phyloP scores from a whole-genome alignment of 352 stramenopile species.

The Globisporangium rhizosaccharum region DNA sequence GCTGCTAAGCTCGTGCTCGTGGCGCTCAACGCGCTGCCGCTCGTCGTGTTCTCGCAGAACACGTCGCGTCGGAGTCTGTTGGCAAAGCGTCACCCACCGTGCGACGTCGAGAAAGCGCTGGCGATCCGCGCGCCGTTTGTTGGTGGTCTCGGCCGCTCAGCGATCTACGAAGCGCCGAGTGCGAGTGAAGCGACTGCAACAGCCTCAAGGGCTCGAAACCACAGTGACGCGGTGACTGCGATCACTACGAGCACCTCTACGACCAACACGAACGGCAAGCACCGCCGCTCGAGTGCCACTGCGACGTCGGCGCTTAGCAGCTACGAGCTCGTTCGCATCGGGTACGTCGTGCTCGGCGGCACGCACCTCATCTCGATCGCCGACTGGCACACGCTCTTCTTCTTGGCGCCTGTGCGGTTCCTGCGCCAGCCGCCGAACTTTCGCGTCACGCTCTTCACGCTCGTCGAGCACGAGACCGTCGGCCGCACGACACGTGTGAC shows the following conservation, averaged over 20 bases:
- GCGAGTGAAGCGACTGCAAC: neutral
- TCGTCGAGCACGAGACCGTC: slow-evolving; percentile 7
- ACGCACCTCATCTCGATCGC: slow-evolving; percentile 14
- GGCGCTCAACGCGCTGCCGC: slow-evolving; percentile 8
- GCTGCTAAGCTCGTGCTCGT: slow-evolving; percentile 10
- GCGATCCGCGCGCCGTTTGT: slow-evolving; percentile 11
- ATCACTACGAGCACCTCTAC: no score
- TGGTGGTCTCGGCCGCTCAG: slow-evolving; percentile 5
- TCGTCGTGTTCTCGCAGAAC: slow-evolving; percentile 8
- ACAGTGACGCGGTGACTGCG: neutral
- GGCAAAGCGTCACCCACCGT: neutral
- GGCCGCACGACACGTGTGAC: neutral
- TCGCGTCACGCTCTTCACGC: slow-evolving; percentile 22
- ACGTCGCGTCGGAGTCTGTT: slow-evolving; percentile 3
- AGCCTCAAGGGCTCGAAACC: neutral
- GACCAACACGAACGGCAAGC: neutral
- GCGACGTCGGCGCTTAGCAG: slow-evolving; percentile 4
- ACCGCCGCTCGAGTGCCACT: neutral
- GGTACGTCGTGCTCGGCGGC: slow-evolving; percentile 14
- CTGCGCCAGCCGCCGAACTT: slow-evolving; percentile 19
- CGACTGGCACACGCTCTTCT: slow-evolving; percentile 19
- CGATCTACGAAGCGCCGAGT: neutral
- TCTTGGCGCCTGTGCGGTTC: slow-evolving; percentile 17
- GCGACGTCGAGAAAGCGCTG: slow-evolving; percentile 9
- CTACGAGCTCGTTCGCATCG: slow-evolving; percentile 16